These are phyloP conservation scores for Penicillium soppii DNA, from an alignment of 495 filamentous ascomycete genomes.

Conservation along the genomic window DNA sequence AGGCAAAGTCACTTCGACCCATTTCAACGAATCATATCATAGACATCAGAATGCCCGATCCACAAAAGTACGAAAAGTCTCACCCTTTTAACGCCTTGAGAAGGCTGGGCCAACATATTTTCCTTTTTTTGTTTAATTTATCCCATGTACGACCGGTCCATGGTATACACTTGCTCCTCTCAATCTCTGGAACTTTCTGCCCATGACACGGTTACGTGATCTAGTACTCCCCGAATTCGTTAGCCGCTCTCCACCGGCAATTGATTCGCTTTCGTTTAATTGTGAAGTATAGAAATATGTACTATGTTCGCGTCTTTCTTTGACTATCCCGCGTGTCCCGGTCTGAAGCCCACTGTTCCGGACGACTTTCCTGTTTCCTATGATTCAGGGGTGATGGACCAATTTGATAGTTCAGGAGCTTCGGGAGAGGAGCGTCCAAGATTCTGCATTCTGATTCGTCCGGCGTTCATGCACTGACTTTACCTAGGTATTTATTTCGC, in stretches of 20 bases:
- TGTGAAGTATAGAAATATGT: neutral
- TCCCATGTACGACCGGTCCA: conserved; percentile 11
- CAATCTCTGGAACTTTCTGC: neutral
- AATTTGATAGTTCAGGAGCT: conserved; percentile 26
- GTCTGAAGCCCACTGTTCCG: neutral
- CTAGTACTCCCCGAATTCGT: conserved; percentile 5
- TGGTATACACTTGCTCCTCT: neutral
- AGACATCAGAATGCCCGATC: neutral
- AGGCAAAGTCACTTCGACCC: neutral
- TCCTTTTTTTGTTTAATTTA: neutral
- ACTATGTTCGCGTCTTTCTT: conserved; percentile 3
- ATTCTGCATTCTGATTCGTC: conserved; percentile 17
- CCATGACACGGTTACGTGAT: conserved; percentile 3
- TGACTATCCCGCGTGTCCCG: neutral
- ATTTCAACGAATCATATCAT: neutral
- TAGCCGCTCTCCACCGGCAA: neutral
- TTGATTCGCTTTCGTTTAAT: neutral
- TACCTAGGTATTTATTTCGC: conserved; percentile 1
- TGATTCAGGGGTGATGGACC: conserved; percentile 20
- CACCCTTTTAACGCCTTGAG: neutral
- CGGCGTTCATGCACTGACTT: conserved; percentile 12
- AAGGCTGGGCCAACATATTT: neutral
- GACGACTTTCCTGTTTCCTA: neutral
- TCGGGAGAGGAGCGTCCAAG: neutral
- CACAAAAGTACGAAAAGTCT: conserved; percentile 1